Percentiles rank a stretch among this genome's conserved stretches.
Conservation (phyloP, 1,139 yeast genomes). For the Nematodospora anomalae region DNA sequence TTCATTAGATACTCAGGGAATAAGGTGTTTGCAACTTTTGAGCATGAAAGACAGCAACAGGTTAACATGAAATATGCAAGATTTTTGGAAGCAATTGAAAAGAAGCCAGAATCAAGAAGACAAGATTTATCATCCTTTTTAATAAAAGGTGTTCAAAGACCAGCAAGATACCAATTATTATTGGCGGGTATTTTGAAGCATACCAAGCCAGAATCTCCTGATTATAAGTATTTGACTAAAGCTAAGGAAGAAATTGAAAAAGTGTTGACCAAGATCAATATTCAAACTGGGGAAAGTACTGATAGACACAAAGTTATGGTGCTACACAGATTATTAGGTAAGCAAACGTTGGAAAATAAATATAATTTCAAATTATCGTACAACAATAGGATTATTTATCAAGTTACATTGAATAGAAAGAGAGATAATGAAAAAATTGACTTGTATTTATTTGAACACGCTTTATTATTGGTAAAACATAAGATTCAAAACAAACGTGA, state of each 20-base stretch:
- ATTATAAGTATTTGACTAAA: slow-evolving; percentile 64
- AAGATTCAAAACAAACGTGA: slow-evolving; percentile 89
- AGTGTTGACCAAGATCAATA: slow-evolving; percentile 76
- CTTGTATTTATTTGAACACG: slow-evolving; percentile 85
- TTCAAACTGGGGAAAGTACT: slow-evolving; percentile 91
- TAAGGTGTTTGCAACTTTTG: slow-evolving; percentile 92
- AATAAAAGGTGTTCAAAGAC: slow-evolving; percentile 93
- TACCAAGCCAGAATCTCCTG: slow-evolving; percentile 75
- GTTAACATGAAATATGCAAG: slow-evolving; percentile 87
- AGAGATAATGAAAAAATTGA: slow-evolving; percentile 80
- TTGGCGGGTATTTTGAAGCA: slow-evolving; percentile 81
- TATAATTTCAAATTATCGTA: slow-evolving; percentile 70
- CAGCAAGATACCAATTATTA: slow-evolving; percentile 89
- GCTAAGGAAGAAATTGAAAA: slow-evolving; percentile 78
- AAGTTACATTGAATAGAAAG: slow-evolving; percentile 66
- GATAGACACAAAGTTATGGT: slow-evolving; percentile 90
- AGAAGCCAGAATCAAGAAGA: slow-evolving; percentile 84
- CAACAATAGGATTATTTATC: slow-evolving; percentile 78
- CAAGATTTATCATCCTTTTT: slow-evolving; percentile 90
- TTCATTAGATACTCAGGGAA: slow-evolving; percentile 94
- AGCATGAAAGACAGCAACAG: slow-evolving; percentile 91
- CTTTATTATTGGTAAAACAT: slow-evolving; percentile 79
- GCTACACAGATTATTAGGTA: slow-evolving; percentile 76
- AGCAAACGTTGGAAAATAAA: slow-evolving; percentile 68
- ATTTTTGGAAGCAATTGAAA: slow-evolving; percentile 88